phyloP scores from a whole-genome alignment of 768 basidiomycete genomes.

The Rhizopogon sp. region DNA sequence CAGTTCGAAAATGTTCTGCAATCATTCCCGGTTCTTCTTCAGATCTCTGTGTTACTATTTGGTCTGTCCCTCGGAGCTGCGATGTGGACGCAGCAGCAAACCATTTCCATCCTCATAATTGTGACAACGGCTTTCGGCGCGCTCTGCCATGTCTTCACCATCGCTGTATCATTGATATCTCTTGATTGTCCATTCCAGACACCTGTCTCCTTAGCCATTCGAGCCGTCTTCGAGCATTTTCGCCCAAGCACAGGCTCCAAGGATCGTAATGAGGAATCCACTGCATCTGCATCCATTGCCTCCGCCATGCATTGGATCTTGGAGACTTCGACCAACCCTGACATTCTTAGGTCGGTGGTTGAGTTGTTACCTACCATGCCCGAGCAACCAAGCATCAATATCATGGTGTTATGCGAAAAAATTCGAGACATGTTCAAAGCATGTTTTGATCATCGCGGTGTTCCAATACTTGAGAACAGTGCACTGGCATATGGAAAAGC shows the following conservation, averaged over 20 bases:
- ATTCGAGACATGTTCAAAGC: too few relatives aligned
- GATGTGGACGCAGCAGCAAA: neutral
- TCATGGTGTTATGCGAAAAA: too few relatives aligned
- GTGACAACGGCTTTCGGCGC: neutral
- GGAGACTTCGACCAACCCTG: conserved; percentile 9
- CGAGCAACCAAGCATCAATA: too few relatives aligned
- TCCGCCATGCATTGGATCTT: conserved; percentile 3
- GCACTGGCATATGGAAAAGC: too few relatives aligned
- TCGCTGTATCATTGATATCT: conserved; percentile 1
- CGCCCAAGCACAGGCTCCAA: too few relatives aligned
- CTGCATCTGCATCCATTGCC: too few relatives aligned
- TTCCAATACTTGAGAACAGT: too few relatives aligned
- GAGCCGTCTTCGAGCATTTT: neutral
- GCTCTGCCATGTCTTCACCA: conserved; percentile 5
- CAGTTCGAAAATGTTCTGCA: conserved; percentile 5
- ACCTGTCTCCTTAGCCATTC: neutral
- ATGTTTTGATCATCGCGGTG: too few relatives aligned
- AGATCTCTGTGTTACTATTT: conserved; percentile 7
- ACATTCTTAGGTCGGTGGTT: conserved; percentile 2
- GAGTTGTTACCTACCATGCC: conserved; percentile 2
- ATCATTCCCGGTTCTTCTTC: conserved; percentile 5
- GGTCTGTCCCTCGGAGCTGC: too few relatives aligned
- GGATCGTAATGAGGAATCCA: too few relatives aligned
- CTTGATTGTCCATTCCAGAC: conserved; percentile 8
- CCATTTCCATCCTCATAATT: neutral